Evolutionary conservation across 2,329 filamentous ascomycete species (phyloP).

Genomic region (Emergomyces africanus): DNA sequence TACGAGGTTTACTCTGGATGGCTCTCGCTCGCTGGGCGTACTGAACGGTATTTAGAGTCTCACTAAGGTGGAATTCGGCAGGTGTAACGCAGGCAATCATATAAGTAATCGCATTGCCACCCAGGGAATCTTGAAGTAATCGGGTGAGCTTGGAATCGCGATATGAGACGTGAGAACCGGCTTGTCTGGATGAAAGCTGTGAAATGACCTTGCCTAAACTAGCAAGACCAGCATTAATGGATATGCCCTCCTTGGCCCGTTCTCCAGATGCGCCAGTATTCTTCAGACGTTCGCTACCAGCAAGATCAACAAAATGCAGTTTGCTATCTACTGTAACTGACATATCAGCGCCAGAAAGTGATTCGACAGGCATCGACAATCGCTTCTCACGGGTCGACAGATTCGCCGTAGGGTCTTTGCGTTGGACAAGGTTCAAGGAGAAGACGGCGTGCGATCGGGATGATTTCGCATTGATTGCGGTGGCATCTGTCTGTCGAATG

Average conservation of each 20-base stretch:
- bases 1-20: slow-evolving; percentile 94
- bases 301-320: slow-evolving; percentile 94
- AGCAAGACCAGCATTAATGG: slow-evolving; percentile 91
- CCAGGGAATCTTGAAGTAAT: slow-evolving; percentile 87
- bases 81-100: slow-evolving; percentile 99
- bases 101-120: slow-evolving; percentile 95
- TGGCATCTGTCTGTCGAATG: slow-evolving; percentile 93
- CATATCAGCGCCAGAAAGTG: slow-evolving; percentile 50
- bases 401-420: slow-evolving; percentile 44
- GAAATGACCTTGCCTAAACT: slow-evolving; percentile 97
- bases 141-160: slow-evolving; percentile 95
- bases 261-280: slow-evolving; percentile 95
- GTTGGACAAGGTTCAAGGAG: slow-evolving; percentile 79
- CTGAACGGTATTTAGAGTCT: slow-evolving; percentile 93
- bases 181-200: slow-evolving; percentile 79
- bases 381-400: slow-evolving; percentile 61
- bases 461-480: slow-evolving; percentile 93
- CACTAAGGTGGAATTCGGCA: slow-evolving; percentile 91
- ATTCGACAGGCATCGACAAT: slow-evolving; percentile 73
- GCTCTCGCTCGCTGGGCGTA: slow-evolving; percentile 92
- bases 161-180: slow-evolving; percentile 88
- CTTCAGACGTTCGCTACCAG: slow-evolving; percentile 91
- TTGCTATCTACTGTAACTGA: slow-evolving; percentile 92
- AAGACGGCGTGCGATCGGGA: slow-evolving; percentile 97
- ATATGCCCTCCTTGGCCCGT: slow-evolving; percentile 88